Base-by-base conservation (phyloP, 2,329 filamentous ascomycete genomes). In the Neoscytalidium dimidiatum region DNA sequence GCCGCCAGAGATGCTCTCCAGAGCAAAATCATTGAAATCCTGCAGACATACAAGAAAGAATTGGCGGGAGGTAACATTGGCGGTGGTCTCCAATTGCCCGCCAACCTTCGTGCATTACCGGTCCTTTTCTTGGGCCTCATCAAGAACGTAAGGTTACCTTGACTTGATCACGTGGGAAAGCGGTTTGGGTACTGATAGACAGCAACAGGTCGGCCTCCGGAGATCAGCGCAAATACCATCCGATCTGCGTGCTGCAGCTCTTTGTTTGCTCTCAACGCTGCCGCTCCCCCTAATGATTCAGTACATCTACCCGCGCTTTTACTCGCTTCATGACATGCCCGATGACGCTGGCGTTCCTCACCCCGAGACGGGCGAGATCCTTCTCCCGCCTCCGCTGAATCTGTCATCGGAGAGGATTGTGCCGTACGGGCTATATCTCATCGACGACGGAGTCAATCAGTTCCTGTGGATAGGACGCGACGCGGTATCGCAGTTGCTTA, bases 401-500 rank as follows among this genome's bases (percentile, higher is more conserved):
- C 85, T 98, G 65, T 93, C 92, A 3, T 97, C 94, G 1, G 92
- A 94, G 77, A 88, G 91, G 52, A 86, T 99, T 57, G 92, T 92
- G 3, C 87, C 93, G 0, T 97, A 96, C 74, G 95, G 95, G 29
- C 82, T 99, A 19, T 99, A 99, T 78, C 86, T 99, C 65, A 95
- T 99, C 71, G 95, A 99, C 72, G 95, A 99, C 73, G 94, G 94
- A 2, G 94, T 97, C 79, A 97, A 92, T 5, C 95, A 99, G 77
- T 99, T 99, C 85, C 81, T 99, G 53, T 99, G 95, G 95, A 86
- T 98, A 21, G 95, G 95, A 14, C 89, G 94, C 38, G 94, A 99
- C 70, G 90, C 94, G 1, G 92, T 99, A 29, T 92, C 93, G 1
- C 92, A 96, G 74, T 85, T 99, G 33, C 83, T 98, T 44, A 80